Conservation (phyloP, 2,329 filamentous ascomycete species). For the Verticillium nubilum region DNA sequence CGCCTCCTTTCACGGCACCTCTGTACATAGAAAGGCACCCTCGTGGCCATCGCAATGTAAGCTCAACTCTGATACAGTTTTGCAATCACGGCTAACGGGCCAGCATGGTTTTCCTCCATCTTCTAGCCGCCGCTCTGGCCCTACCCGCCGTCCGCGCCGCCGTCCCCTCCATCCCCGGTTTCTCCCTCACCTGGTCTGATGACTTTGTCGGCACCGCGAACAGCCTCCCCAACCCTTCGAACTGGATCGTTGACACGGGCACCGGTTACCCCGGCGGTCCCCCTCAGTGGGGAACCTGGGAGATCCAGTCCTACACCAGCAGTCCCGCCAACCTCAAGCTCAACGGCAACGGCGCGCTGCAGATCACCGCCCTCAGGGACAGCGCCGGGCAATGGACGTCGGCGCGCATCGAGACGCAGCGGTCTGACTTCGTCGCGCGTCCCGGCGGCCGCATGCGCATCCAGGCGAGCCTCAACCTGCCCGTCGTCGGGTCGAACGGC, state of each 20-base stretch:
- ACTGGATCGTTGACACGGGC: slow-evolving; percentile 38
- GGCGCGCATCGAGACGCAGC: slow-evolving; percentile 32
- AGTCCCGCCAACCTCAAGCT: slow-evolving; percentile 36
- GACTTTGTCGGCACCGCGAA: slow-evolving; percentile 25
- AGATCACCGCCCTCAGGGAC: slow-evolving; percentile 35
- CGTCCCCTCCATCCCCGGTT: slow-evolving; percentile 13
- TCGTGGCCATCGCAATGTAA: neutral
- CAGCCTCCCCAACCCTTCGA: slow-evolving; percentile 27
- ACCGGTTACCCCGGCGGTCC: slow-evolving; percentile 40
- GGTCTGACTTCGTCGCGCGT: slow-evolving; percentile 26
- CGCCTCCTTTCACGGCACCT: neutral
- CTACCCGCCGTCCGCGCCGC: slow-evolving; percentile 6
- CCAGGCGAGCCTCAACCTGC: slow-evolving; percentile 31
- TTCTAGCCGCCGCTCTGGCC: slow-evolving; percentile 2
- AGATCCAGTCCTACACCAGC: slow-evolving; percentile 40
- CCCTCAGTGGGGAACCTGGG: slow-evolving; percentile 41
- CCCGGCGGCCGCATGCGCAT: slow-evolving; percentile 29
- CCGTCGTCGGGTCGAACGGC: slow-evolving; percentile 34
- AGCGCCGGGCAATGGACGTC: slow-evolving; percentile 35
- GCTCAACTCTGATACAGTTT: neutral
- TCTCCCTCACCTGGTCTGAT: slow-evolving; percentile 20
- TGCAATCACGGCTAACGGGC: neutral
- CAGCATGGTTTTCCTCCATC: neutral
- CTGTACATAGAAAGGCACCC: neutral
- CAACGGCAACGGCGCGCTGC: slow-evolving; percentile 41